These are phyloP conservation scores for Colletotrichum simmondsii DNA, from an alignment of 2,329 filamentous ascomycete species.

Conservation along the genomic window DNA sequence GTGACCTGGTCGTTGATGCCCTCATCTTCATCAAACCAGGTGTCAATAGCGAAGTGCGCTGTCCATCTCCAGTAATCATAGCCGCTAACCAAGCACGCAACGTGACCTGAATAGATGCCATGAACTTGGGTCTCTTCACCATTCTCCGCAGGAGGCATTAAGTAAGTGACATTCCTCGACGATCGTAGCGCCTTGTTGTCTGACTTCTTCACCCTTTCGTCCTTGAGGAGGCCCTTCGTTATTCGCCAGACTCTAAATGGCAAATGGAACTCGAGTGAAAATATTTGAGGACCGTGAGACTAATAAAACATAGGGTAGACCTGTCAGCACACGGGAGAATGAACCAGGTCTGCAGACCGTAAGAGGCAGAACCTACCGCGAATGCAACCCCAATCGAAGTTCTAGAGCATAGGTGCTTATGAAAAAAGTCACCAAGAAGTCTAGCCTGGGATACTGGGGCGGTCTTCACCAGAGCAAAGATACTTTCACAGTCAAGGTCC, in stretches of 20 bases:
- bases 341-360: too few relatives aligned
- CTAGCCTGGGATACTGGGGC: not conserved
- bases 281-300: too few relatives aligned
- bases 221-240: not conserved
- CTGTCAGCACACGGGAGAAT: too few relatives aligned
- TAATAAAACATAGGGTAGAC: too few relatives aligned
- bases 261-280: not conserved
- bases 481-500: not conserved
- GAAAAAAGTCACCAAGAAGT: not conserved
- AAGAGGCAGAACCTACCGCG: too few relatives aligned
- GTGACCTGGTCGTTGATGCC: not conserved
- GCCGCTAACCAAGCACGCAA: not conserved
- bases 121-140: fast-evolving
- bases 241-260: not conserved
- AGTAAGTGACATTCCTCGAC: not conserved
- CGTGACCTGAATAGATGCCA: not conserved
- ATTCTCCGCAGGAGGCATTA: not conserved
- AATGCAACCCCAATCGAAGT: not conserved
- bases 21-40: constrained; percentile 1
- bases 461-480: not conserved
- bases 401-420: not conserved
- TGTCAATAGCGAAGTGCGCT: not conserved
- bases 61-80: not conserved
- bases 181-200: not conserved
- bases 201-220: not conserved